Base-by-base conservation (phyloP, 2,329 filamentous ascomycete genomes). In the Beauveria sp. region DNA sequence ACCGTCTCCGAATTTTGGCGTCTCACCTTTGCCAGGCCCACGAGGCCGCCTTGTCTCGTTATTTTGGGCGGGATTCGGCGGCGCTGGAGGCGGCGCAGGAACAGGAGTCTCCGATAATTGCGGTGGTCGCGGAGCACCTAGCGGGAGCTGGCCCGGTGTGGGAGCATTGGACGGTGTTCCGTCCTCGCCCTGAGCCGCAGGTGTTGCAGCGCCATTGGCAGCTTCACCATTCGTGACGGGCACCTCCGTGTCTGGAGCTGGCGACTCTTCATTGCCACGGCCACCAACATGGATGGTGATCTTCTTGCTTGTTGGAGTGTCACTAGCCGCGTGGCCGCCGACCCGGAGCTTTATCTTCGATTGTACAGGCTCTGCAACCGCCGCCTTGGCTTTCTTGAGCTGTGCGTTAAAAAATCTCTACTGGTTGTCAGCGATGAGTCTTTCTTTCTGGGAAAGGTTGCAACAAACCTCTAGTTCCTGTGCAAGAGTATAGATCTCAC, bases 321-420 rank as follows among this genome's bases (percentile, higher is more conserved):
- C 75, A 34, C 83, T 79, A 34, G 73, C 69, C 26, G 73, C 73
- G 49, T 77, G 75, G 5, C 82, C 79, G 6, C 83, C 79, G 69
- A 91, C 82, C 72, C 90, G 93, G 61, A 96, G 80, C 74, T 92
- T 96, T 68, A 96, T 89, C 70, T 91, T 91, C 42, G 89, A 85
- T 68, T 88, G 85, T 1, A 83, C 78, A 16, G 91, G 88, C 72
- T 95, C 89, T 54, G 83, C 80, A 20, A 93, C 89, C 61, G 82
- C 82, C 52, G 82, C 82, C 72, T 89, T 91, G 10, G 91, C 91
- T 68, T 90, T 83, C 65, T 83, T 84, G 42, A 96, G 74, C 60
- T 89, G 80, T 46, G 83, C 79, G 57, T 84, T 79, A 70, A 96
- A 93, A 68, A 85, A 81, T 71, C 84, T 79, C 88, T 93, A 65